Evolutionary conservation across 2,329 filamentous ascomycete genomes (phyloP).

Genomic region (Clarireedia paspali): DNA sequence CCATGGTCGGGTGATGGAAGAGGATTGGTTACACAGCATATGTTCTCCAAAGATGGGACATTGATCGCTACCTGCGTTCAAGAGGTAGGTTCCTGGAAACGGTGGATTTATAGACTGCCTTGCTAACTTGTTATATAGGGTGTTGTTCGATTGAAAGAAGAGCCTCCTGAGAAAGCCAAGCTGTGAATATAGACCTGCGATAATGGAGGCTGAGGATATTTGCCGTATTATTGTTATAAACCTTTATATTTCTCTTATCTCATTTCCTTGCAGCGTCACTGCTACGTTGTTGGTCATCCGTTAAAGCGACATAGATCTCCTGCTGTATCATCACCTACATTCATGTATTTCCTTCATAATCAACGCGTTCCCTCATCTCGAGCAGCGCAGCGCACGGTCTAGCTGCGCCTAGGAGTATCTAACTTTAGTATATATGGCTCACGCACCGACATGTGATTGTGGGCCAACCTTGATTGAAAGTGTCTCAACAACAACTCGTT

Average conservation of each 20-base stretch:
- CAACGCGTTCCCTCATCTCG: background rate
- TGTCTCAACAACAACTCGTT: background rate
- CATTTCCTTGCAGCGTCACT: background rate
- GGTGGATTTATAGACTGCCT: background rate
- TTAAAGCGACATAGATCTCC: background rate
- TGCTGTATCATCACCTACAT: background rate
- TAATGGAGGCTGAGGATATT: background rate
- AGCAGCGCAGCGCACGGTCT: no score
- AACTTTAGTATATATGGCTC: background rate
- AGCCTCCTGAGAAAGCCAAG: conserved; percentile 10
- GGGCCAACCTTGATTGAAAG: background rate
- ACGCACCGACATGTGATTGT: conserved; percentile 5
- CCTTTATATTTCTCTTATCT: background rate
- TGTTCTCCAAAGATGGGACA: conserved; percentile 63
- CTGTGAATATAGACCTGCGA: background rate
- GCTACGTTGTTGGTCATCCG: background rate
- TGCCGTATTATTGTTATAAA: background rate
- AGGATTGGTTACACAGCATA: conserved; percentile 67
- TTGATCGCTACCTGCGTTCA: conserved; percentile 74
- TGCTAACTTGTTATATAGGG: conserved; percentile 19
- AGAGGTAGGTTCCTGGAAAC: conserved; percentile 42
- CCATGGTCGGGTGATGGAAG: conserved; percentile 74
- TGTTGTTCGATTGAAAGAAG: conserved; percentile 25
- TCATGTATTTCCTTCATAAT: background rate
- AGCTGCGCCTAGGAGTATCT: background rate